Evolutionary conservation across 495 filamentous ascomycete genomes (phyloP).

Genomic region (Hypoxylon fuscum): DNA sequence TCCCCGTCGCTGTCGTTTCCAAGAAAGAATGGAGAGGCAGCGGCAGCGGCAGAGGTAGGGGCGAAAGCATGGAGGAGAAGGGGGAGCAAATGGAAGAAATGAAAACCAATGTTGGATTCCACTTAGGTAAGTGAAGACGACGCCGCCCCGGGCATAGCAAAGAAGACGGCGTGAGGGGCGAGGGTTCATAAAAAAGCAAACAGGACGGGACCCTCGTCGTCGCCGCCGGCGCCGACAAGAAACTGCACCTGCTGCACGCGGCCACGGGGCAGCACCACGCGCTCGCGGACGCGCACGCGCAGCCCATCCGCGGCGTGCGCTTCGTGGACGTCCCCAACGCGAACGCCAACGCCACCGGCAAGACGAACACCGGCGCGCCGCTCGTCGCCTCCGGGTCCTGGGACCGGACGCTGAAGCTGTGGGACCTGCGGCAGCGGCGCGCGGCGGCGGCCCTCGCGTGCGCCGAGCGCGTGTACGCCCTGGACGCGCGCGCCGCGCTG

Average conservation of each 20-base stretch:
- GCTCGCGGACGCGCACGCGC: slow-evolving; percentile 69
- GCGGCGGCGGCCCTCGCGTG: slow-evolving; percentile 71
- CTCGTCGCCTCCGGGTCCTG: slow-evolving; percentile 90
- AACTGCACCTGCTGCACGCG: slow-evolving; percentile 80
- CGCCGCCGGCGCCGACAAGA: slow-evolving; percentile 85
- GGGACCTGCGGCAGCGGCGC: slow-evolving; percentile 76
- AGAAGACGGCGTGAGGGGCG: slow-evolving; percentile 2
- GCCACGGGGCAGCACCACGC: slow-evolving; percentile 68
- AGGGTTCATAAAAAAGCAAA: not conserved
- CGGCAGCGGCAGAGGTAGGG: too few relatives aligned
- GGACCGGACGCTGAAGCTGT: slow-evolving; percentile 97
- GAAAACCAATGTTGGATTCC: slow-evolving; percentile 18
- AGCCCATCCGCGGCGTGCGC: slow-evolving; percentile 74
- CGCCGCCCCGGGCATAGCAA: not conserved
- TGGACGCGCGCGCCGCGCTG: slow-evolving; percentile 87
- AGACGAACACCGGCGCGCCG: slow-evolving; percentile 58
- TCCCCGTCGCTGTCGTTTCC: too few relatives aligned
- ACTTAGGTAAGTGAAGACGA: slow-evolving; percentile 12
- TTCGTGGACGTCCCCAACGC: slow-evolving; percentile 77
- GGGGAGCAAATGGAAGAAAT: not conserved
- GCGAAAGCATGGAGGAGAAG: too few relatives aligned
- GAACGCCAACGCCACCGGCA: too few relatives aligned
- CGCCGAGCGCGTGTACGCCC: slow-evolving; percentile 86
- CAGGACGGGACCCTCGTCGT: slow-evolving; percentile 76
- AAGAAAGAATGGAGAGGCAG: too few relatives aligned